Conservation (phyloP, 495 filamentous ascomycete species). For the Penicillium bialowiezense region DNA sequence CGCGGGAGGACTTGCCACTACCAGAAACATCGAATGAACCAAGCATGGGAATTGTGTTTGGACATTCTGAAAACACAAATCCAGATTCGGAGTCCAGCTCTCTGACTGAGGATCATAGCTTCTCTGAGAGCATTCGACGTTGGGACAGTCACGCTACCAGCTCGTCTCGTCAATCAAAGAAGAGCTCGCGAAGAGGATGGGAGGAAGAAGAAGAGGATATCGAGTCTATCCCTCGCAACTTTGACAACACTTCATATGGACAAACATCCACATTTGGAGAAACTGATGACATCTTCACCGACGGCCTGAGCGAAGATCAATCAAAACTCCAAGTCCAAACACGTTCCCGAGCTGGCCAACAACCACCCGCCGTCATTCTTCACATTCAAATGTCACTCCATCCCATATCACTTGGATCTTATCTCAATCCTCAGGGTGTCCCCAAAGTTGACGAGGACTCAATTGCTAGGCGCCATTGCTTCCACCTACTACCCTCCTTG, state of each 20-base stretch:
- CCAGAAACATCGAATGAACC: conserved; percentile 24
- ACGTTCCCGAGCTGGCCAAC: conserved; percentile 20
- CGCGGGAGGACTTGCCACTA: conserved; percentile 9
- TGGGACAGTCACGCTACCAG: conserved; percentile 24
- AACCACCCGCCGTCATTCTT: conserved; percentile 42
- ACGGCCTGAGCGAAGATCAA: conserved; percentile 42
- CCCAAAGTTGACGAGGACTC: conserved; percentile 1
- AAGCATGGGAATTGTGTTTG: conserved; percentile 45
- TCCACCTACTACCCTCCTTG: conserved; percentile 44
- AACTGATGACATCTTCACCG: conserved; percentile 51
- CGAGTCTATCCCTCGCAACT: conserved; percentile 41
- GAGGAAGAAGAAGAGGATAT: conserved; percentile 38
- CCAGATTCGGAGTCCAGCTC: conserved; percentile 16
- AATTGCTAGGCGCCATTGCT: conserved; percentile 43
- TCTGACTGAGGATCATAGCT: conserved; percentile 21
- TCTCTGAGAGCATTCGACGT: conserved; percentile 17
- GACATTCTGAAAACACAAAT: conserved; percentile 26
- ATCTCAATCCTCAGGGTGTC: conserved; percentile 34
- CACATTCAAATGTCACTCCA: conserved; percentile 57
- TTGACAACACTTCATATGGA: conserved; percentile 26
- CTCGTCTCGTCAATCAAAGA: conserved; percentile 29
- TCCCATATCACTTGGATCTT: conserved; percentile 46
- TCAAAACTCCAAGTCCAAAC: conserved; percentile 36
- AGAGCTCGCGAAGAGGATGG: conserved; percentile 28
- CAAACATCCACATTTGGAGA: conserved; percentile 33